Evolutionary conservation across 2,329 filamentous ascomycete species (phyloP).

Genomic region (Ceratocystis cubensis): DNA sequence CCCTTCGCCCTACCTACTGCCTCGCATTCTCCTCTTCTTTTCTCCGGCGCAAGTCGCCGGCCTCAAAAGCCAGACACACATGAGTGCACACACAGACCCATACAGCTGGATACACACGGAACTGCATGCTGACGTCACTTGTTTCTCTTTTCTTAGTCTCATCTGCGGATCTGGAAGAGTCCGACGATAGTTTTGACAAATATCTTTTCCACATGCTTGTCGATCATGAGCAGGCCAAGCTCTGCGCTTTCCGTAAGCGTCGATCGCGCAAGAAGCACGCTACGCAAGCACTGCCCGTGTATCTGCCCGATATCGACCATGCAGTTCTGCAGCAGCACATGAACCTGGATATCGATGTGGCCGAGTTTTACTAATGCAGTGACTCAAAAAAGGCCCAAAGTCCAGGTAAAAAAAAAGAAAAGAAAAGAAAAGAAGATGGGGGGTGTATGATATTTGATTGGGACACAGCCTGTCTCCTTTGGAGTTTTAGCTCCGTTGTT

Average conservation of each 20-base stretch:
- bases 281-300: background rate
- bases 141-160: background rate
- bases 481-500: slow-evolving; percentile 10
- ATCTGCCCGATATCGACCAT: slow-evolving; percentile 5
- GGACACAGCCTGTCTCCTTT: background rate
- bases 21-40: background rate
- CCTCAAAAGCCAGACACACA: slow-evolving; percentile 7
- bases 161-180: slow-evolving; percentile 13
- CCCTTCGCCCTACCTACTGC: background rate
- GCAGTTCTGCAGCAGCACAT: slow-evolving; percentile 1
- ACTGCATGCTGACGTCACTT: slow-evolving; percentile 10
- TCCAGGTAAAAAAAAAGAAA: background rate
- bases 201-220: slow-evolving; percentile 11
- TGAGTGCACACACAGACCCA: background rate
- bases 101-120: background rate
- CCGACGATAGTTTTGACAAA: slow-evolving; percentile 1
- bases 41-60: background rate
- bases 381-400: background rate
- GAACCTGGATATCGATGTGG: background rate
- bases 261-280: slow-evolving; percentile 19
- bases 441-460: background rate
- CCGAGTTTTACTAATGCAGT: slow-evolving; percentile 1
- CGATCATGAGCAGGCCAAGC: slow-evolving; percentile 18
- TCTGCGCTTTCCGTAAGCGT: slow-evolving; percentile 13
- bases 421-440: background rate